Evolutionary conservation across 129 eudicot species (phyloP).

Genomic region (Helianthus tuberosus): DNA sequence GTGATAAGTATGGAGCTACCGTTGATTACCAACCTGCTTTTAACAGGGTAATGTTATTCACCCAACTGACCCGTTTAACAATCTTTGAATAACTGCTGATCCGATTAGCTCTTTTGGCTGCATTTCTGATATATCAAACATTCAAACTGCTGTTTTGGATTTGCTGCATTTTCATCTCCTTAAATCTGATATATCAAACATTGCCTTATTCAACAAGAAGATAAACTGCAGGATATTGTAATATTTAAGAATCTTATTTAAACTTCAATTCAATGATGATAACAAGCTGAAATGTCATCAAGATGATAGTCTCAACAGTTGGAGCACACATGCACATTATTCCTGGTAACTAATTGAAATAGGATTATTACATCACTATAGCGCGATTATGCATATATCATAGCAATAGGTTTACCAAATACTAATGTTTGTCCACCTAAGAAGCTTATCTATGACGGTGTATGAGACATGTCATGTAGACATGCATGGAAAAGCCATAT

Average conservation of each 20-base stretch:
- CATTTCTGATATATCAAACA: too few relatives aligned
- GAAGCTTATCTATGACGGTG: conserved; percentile 61
- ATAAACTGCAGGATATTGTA: not conserved
- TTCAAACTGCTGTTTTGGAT: too few relatives aligned
- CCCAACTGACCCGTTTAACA: too few relatives aligned
- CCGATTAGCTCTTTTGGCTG: too few relatives aligned
- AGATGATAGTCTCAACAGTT: not conserved
- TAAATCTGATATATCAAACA: too few relatives aligned
- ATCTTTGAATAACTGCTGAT: too few relatives aligned
- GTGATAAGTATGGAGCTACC: too few relatives aligned
- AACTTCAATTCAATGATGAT: too few relatives aligned
- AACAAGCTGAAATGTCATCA: not conserved
- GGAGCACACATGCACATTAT: not conserved
- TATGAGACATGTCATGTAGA: conserved; percentile 82
- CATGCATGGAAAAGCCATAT: conserved; percentile 49
- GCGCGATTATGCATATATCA: not conserved
- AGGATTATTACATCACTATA: not conserved
- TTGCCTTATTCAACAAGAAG: too few relatives aligned
- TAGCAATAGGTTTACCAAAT: not conserved
- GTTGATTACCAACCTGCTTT: too few relatives aligned
- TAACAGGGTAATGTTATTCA: too few relatives aligned
- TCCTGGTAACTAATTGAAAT: not conserved
- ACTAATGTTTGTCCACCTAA: not conserved
- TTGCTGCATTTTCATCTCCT: too few relatives aligned
- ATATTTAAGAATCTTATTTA: not conserved